Conservation (phyloP, 345 rosid genomes). For the Eutrema yunnanense region DNA sequence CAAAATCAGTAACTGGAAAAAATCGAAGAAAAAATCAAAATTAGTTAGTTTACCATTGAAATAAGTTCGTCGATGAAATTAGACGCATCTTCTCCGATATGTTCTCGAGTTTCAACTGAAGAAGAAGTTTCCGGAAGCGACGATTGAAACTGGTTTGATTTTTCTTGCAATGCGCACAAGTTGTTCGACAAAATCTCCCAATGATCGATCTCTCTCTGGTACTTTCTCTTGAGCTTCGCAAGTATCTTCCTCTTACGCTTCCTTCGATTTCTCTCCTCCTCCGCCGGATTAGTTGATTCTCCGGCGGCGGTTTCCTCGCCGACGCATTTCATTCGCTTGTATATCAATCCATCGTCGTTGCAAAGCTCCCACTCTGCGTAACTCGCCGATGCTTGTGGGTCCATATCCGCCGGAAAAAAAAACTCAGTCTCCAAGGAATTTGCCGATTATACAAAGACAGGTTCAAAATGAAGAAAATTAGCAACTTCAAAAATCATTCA, state of each 20-base stretch:
- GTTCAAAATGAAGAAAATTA: too few relatives aligned
- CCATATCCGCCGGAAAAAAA: not conserved
- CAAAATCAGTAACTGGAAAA: not conserved
- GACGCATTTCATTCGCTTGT: conserved; percentile 56
- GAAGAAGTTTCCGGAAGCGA: not conserved
- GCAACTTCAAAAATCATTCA: too few relatives aligned
- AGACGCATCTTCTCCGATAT: conserved; percentile 15
- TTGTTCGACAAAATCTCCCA: conserved; percentile 60
- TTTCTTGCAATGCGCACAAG: conserved; percentile 42
- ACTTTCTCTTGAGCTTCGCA: conserved; percentile 39
- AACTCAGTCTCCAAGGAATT: not conserved
- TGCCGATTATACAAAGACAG: too few relatives aligned
- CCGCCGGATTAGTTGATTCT: conserved; percentile 16
- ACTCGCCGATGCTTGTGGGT: not conserved
- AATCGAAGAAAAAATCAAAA: not conserved
- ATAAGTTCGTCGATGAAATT: conserved; percentile 43
- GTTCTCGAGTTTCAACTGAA: not conserved
- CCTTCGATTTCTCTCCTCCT: conserved; percentile 36
- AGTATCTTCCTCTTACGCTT: conserved; percentile 38
- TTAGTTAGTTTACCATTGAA: conserved; percentile 38
- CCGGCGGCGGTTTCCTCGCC: not conserved
- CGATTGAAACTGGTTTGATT: conserved; percentile 10
- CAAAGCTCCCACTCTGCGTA: conserved; percentile 50
- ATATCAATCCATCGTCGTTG: conserved; percentile 66
- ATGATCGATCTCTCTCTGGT: conserved; percentile 43